Conservation (phyloP, 176 grass and related monocot genomes). For the Triticum aestivum region IWGSC_CS_RefSeq_v2.1 NC_057808.1:444855665-444856164, state of each 20-base stretch:
- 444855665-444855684: background rate
- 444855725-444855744: background rate
- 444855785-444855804: background rate
- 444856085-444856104: constrained; percentile 31
- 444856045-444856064: constrained; percentile 91
- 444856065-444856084: constrained; percentile 99
- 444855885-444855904: background rate
- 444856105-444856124: constrained; percentile 34
- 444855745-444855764: background rate
- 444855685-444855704: background rate
- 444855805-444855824: background rate
- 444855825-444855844: background rate
- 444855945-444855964: background rate
- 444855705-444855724: background rate
- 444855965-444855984: background rate
- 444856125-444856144: constrained; percentile 29
- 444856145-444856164: constrained; percentile 96
- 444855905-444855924: background rate
- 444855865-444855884: background rate
- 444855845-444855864: constrained; percentile 9
- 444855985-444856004: constrained; percentile 6
- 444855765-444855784: background rate
- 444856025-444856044: constrained; percentile 95
- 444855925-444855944: constrained; percentile 16
- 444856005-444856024: constrained; percentile 8